These are phyloP conservation scores for Cryphonectria nitschkei DNA, from an alignment of 2,329 filamentous ascomycete species.

Conservation along the genomic window DNA sequence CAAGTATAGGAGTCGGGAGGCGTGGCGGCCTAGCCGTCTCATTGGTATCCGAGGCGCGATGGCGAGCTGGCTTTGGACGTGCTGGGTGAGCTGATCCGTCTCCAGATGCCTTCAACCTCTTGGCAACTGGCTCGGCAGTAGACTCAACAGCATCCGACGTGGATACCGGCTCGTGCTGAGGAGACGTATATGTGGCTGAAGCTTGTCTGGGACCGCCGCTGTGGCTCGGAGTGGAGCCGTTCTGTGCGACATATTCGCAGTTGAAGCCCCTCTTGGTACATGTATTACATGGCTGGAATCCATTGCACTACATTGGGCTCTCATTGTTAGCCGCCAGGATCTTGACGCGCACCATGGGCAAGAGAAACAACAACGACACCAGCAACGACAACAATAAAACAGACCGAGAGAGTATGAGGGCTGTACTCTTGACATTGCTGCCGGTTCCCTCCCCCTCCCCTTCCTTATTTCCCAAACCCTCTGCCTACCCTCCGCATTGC, in stretches of 20 bases:
- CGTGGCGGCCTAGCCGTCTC: conserved; percentile 39
- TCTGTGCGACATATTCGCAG: conserved; percentile 47
- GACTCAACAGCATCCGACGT: conserved; percentile 19
- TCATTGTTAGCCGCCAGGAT: conserved; percentile 15
- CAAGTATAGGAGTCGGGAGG: conserved; percentile 27
- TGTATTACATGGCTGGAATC: conserved; percentile 58
- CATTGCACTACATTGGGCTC: conserved; percentile 58
- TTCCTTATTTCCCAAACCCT: no score
- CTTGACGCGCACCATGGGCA: neutral
- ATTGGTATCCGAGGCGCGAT: conserved; percentile 29
- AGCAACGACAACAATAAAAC: neutral
- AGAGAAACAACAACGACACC: neutral
- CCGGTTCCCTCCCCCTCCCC: no score
- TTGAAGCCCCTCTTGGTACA: conserved; percentile 57
- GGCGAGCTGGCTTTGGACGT: neutral
- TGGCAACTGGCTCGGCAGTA: conserved; percentile 15
- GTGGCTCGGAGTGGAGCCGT: conserved; percentile 31
- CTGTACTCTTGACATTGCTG: neutral
- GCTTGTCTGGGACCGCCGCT: conserved; percentile 37
- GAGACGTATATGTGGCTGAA: conserved; percentile 33
- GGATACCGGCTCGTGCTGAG: conserved; percentile 30
- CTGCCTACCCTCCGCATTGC: neutral
- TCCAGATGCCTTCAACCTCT: conserved; percentile 30
- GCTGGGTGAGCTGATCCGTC: neutral
- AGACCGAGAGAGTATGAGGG: neutral